Evolutionary conservation across 177 flowering plant species (phyloP), one percentile per base, ranked within the genome.

Genomic region (Vitis hybrid): DNA sequence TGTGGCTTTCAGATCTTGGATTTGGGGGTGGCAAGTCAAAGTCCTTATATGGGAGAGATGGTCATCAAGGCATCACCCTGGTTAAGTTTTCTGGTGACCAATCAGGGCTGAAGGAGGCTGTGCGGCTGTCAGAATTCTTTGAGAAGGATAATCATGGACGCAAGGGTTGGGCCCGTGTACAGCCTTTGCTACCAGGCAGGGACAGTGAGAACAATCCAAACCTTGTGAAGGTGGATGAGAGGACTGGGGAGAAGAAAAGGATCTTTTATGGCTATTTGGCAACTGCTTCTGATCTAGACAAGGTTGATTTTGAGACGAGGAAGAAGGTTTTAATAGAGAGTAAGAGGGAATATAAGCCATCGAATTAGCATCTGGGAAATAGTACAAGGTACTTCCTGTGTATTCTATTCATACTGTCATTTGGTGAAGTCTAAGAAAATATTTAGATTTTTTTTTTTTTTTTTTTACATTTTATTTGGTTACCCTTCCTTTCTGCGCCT

Each of bases 81-180:
- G 83, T 94, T 52, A 92, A 88, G 79, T 96, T 89, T 83, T 66
- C 87, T 6, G 82, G 80, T 66, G 91, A 87, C 57, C 80, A 80
- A 15, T 80, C 86, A 5, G 96, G 97, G 52, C 79, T 94, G 52
- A 89, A 77, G 75, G 95, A 91, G 75, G 97, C 97, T 13, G 40
- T 78, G 67, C 82, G 85, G 60, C 75, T 96, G 19, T 83, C 88
- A 3, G 93, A 89, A 15, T 81, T 61, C 76, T 91, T 92, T 70
- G 94, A 91, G 86, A 91, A 82, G 80, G 91, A 91, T 3, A 84
- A 83, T 71, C 93, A 62, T 65, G 98, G 99, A 51, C 93, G 97
- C 60, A 82, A 54, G 66, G 80, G 74, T 30, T 96, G 98, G 99
- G 83, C 84, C 32, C 88, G 71, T 21, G 76, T 85, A 10, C 91